phyloP scores from a whole-genome alignment of 176 grass and related monocot species.

The barley (Hordeum vulgare) region MorexV3_pseudomolecules_assembly NC_058522.1:481793989-481794488 shows the following conservation, averaged over 20 bases:
- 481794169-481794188: background rate
- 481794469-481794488: slow-evolving; percentile 93
- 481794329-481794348: slow-evolving; percentile 80
- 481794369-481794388: slow-evolving; percentile 65
- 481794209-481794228: too few relatives aligned
- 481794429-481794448: slow-evolving; percentile 83
- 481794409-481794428: slow-evolving; percentile 63
- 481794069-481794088: background rate
- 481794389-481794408: slow-evolving; percentile 53
- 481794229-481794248: background rate
- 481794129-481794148: background rate
- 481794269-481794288: slow-evolving; percentile 69
- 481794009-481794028: slow-evolving; percentile 43
- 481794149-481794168: background rate
- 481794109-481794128: background rate
- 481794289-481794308: slow-evolving; percentile 54
- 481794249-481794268: slow-evolving; percentile 58
- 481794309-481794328: slow-evolving; percentile 63
- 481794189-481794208: background rate
- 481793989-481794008: background rate
- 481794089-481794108: background rate
- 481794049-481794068: background rate
- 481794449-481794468: slow-evolving; percentile 78
- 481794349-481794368: slow-evolving; percentile 40
- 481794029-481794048: slow-evolving; percentile 16